Percentiles rank a stretch among this genome's conserved stretches.
Conservation (phyloP, 129 eudicot genomes). For the Deinandra increscens region DNA sequence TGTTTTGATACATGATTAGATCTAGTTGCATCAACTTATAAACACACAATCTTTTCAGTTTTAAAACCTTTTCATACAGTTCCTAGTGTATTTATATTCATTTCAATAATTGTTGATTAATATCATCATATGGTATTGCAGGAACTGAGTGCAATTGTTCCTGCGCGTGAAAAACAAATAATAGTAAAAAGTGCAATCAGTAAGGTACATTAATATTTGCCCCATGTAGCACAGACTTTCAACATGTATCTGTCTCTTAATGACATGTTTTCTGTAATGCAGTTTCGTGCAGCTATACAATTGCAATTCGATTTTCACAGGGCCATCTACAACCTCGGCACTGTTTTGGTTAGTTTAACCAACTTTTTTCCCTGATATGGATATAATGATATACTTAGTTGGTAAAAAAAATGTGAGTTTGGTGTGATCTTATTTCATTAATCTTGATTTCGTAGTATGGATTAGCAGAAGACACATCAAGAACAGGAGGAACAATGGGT, state of each 20-base stretch:
- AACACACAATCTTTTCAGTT: conserved; percentile 10
- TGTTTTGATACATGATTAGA: no score
- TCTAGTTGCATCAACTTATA: conserved; percentile 14
- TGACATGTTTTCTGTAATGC: conserved; percentile 29
- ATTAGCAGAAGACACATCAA: conserved; percentile 92
- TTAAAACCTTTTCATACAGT: neutral
- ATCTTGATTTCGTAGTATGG: conserved; percentile 63
- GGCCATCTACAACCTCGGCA: conserved; percentile 93
- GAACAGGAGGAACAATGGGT: conserved; percentile 63
- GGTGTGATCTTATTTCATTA: neutral
- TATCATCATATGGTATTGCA: conserved; percentile 30
- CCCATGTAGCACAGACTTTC: neutral
- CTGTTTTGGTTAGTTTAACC: conserved; percentile 75
- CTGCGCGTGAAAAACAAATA: conserved; percentile 86
- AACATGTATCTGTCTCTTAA: neutral
- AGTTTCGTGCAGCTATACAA: conserved; percentile 95
- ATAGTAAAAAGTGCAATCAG: conserved; percentile 90
- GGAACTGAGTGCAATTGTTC: conserved; percentile 95
- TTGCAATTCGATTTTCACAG: conserved; percentile 94
- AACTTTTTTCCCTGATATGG: no score
- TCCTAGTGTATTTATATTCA: neutral
- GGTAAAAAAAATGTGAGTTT: no score
- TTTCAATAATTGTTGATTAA: conserved; percentile 4
- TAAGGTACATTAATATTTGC: conserved; percentile 47
- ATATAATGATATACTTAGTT: neutral